Base-by-base conservation (phyloP, 139 green algal genomes). In the Microglena sp. region DNA sequence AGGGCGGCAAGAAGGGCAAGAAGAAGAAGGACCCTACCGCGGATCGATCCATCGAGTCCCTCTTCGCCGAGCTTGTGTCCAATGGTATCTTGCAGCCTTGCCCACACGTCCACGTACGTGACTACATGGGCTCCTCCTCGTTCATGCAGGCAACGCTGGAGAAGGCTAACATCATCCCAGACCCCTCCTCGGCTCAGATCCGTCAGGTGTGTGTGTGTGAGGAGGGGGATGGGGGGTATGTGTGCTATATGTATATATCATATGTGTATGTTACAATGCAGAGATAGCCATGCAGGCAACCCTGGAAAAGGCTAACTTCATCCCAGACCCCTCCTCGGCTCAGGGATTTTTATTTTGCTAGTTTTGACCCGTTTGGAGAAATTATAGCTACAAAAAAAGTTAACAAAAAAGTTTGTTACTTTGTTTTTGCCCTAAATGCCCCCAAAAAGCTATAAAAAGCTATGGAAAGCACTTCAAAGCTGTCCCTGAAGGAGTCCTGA, bases 1-100 rank as follows among this genome's bases (percentile, higher is more conserved):
- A 81, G 55, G 78, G 76, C 59, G 73, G 70, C 50, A 87, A 88
- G 67, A 82, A 87, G 59, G 77, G 77, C 30, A 92, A 90, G 64
- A 87, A 85, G 71, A 84, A 82, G 62, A 95, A 92, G 58, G 90
- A 96, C 72, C 82, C 80, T 18, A 96, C 89, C 69, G 84, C 80
- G 1, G 90, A 95, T 61, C 80, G 89, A 55, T 88, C 67, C 57
- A 79, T 94, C 26, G 90, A 96, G 72, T 86, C 77, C 1, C 78
- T 97, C 28, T 95, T 89, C 65, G 81, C 83, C 32, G 89, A 96
- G 87, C 83, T 97, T 35, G 87, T 89, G 1, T 67, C 54, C 27
- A 82, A 86, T 26, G 80, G 80, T 60, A 84, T 96, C 60, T 61
- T 94, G 50, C 61, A 75, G 68, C 60, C 64, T 18, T 78, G 63